Conservation (phyloP, 441 rosid species). For the Populus hybrid region DNA sequence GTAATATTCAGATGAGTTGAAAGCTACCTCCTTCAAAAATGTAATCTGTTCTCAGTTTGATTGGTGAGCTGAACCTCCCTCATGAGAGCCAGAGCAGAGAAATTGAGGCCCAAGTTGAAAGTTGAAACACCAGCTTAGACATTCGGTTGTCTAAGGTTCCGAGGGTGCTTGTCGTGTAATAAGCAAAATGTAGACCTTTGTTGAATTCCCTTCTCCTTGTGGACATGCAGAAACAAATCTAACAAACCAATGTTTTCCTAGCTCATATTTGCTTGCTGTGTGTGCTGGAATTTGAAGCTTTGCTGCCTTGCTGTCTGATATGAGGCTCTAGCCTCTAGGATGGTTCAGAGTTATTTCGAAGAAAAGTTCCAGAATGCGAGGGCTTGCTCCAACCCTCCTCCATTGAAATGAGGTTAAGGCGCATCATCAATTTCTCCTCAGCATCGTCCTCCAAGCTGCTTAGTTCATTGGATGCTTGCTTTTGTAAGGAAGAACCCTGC, state of each 20-base stretch:
- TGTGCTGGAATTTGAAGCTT: background rate
- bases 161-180: background rate
- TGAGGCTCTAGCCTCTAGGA: conserved; percentile 33
- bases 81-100: background rate
- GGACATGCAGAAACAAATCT: background rate
- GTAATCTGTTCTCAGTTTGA: background rate
- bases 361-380: conserved; percentile 39
- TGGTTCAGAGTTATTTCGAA: conserved; percentile 52
- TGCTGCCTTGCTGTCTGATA: background rate
- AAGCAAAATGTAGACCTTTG: background rate
- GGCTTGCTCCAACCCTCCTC: conserved; percentile 60
- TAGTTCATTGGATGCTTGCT: conserved; percentile 19
- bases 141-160: background rate
- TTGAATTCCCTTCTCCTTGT: background rate
- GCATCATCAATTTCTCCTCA: conserved; percentile 45
- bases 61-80: background rate
- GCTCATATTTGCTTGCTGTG: background rate
- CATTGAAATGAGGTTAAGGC: conserved; percentile 55
- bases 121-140: background rate
- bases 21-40: background rate
- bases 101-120: background rate
- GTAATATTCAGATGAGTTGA: background rate
- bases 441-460: conserved; percentile 48
- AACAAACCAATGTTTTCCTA: background rate
- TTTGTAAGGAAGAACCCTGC: conserved; percentile 26